phyloP scores from a whole-genome alignment of 1,284 basidiomycete genomes.

The Puccinia sorghi region DNA sequence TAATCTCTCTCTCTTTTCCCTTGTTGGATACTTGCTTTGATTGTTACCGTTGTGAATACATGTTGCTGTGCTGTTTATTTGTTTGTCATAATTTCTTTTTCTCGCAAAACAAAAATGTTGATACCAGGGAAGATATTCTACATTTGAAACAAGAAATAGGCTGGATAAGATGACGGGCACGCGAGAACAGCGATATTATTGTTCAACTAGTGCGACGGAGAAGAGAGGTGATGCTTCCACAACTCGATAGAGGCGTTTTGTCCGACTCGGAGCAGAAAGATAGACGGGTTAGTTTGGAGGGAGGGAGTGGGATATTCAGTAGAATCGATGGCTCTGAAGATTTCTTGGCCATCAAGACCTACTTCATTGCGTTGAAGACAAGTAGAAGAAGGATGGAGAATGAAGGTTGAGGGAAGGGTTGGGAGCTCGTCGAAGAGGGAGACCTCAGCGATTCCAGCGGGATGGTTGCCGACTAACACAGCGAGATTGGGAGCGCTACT shows the following conservation, averaged over 20 bases:
- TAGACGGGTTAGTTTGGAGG: not conserved
- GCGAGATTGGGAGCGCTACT: not conserved
- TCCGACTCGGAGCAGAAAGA: constrained; percentile 7
- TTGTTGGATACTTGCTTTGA: no score
- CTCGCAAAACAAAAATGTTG: no score
- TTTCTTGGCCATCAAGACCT: not conserved
- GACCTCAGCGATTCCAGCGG: constrained; percentile 9
- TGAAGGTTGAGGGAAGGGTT: not conserved
- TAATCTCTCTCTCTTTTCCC: no score
- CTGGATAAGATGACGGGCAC: not conserved
- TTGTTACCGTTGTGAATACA: no score
- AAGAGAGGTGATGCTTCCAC: not conserved
- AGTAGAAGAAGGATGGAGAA: constrained; percentile 12
- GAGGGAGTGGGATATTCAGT: not conserved
- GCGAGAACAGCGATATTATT: not conserved
- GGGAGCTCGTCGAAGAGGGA: not conserved
- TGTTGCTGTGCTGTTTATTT: no score
- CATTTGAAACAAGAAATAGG: no score
- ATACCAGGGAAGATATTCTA: no score
- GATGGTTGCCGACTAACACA: constrained; percentile 11
- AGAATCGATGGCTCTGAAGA: constrained; percentile 24
- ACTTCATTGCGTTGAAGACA: not conserved
- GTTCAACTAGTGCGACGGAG: no score
- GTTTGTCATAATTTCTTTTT: no score
- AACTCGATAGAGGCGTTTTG: constrained; percentile 8